Evolutionary conservation across 176 grass and related monocot species (phyloP), one percentile per base, ranked within the genome.

Genomic region (Zea luxurians): DNA sequence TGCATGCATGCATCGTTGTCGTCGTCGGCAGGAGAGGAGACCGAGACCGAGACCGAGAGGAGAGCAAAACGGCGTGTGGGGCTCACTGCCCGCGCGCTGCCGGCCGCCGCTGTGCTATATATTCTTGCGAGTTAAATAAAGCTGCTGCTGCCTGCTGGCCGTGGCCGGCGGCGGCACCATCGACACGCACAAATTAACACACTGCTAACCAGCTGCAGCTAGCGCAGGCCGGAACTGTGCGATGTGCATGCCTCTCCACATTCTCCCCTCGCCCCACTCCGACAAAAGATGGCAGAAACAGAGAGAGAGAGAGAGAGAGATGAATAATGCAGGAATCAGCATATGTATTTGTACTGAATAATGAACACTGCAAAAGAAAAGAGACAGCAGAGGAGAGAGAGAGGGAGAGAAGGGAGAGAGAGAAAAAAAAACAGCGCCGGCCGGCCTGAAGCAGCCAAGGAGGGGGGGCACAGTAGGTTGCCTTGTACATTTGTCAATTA

Each of bases 201-300:
- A 27, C 27, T 27, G 27, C 27, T 27, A 27, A 27, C 27, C 27
- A 27, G 27, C 27, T 27, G 27, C 27, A 27, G 27, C 27, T 27
- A 27, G 27, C 27, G 27, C 27, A 27, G 27, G 27, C 27, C 27
- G 27, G 27, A 27, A 76, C 82, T 82, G 86, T 86, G 73, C 66
- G 49, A 76, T 89, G 1, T 27, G 81, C 89, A 90, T 91, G 89
- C 86, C 27, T 27, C 88, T 91, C 87, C 87, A 90, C 80, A 92
- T 97, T 88, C 85, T 74, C 90, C 88, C 72, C 83, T 86, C 27
- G 27, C 89, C 83, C 87, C 88, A 80, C 83, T 89, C 89, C 89
- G 80, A 89, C 82, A 77, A 87, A 82, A 90, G 87, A 88, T 92
- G 84, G 82, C 88, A 96, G n/a, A n/a, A n/a, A n/a, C n/a, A 27